These are phyloP conservation scores for Haplosporangium sp. DNA, from an alignment of 371 early-diverging fungal species.

Conservation along the genomic window DNA sequence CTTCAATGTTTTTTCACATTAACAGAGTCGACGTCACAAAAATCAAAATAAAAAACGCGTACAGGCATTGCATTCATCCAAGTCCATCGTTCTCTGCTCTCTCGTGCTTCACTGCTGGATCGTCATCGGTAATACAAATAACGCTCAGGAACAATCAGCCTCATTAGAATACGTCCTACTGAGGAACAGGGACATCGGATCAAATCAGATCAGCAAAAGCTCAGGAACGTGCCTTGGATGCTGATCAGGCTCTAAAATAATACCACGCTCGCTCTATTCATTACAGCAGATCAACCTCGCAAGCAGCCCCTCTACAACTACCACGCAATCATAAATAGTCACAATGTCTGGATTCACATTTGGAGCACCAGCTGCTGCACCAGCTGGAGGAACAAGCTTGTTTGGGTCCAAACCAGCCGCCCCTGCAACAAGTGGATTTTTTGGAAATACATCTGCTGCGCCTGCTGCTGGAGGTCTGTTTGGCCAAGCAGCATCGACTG, in stretches of 20 bases:
- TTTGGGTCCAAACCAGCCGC: conserved; percentile 23
- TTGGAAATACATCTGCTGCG: conserved; percentile 10
- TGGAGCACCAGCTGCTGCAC: conserved; percentile 46
- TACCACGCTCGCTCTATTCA: too few species aligned
- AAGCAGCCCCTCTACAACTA: not conserved
- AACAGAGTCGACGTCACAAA: too few species aligned
- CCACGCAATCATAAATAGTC: not conserved
- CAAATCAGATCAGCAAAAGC: not conserved
- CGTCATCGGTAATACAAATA: too few species aligned
- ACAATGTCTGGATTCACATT: conserved; percentile 47
- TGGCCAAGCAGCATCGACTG: conserved; percentile 15
- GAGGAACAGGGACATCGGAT: not conserved
- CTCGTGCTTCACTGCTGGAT: too few species aligned
- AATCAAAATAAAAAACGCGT: too few species aligned
- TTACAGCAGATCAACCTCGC: too few species aligned
- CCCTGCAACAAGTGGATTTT: not conserved
- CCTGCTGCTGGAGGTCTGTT: conserved; percentile 7
- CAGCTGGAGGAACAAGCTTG: conserved; percentile 30
- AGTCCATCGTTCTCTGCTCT: too few species aligned
- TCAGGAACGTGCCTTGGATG: not conserved
- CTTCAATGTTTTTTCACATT: too few species aligned
- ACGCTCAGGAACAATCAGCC: too few species aligned
- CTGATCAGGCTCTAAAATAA: not conserved
- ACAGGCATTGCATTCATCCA: too few species aligned
- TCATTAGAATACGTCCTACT: not conserved